Evolutionary conservation across 768 basidiomycete genomes (phyloP).

Genomic region (Phaeotremella skinneri): DNA sequence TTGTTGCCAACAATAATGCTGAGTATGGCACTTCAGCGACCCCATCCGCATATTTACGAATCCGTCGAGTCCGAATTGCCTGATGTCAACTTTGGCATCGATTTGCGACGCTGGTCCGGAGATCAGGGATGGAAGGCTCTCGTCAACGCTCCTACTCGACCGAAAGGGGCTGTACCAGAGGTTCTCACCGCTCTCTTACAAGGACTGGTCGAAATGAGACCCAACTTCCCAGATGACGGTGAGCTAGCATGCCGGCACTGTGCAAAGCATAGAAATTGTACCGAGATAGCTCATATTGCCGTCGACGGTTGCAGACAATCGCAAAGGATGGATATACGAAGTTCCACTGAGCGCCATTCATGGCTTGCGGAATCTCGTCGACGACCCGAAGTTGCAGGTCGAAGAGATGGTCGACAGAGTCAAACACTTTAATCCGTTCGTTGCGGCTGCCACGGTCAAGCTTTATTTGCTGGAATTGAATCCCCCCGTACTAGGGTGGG

Average conservation of each 20-base stretch:
- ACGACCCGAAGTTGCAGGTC: slow-evolving; percentile 57
- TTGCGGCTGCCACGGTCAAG: slow-evolving; percentile 80
- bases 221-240: slow-evolving; percentile 65
- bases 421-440: slow-evolving; percentile 75
- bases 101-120: slow-evolving; percentile 79
- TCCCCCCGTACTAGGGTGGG: slow-evolving; percentile 78
- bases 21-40: slow-evolving; percentile 53
- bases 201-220: slow-evolving; percentile 65
- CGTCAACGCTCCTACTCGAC: slow-evolving; percentile 55
- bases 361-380: slow-evolving; percentile 78
- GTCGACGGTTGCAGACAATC: slow-evolving; percentile 60
- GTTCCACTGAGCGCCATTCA: slow-evolving; percentile 75
- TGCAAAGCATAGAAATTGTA: background rate
- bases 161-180: slow-evolving; percentile 63
- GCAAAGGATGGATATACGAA: slow-evolving; percentile 93
- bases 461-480: slow-evolving; percentile 89
- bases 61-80: slow-evolving; percentile 68
- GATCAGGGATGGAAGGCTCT: slow-evolving; percentile 67
- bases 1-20: background rate
- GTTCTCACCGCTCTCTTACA: slow-evolving; percentile 68
- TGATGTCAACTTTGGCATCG: slow-evolving; percentile 87
- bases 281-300: background rate
- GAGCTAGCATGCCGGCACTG: slow-evolving; percentile 3
- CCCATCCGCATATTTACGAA: slow-evolving; percentile 72
- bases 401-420: slow-evolving; percentile 59